These are phyloP conservation scores for Globisporangium canariense DNA, from an alignment of 352 stramenopile species.

Conservation along the genomic window DNA sequence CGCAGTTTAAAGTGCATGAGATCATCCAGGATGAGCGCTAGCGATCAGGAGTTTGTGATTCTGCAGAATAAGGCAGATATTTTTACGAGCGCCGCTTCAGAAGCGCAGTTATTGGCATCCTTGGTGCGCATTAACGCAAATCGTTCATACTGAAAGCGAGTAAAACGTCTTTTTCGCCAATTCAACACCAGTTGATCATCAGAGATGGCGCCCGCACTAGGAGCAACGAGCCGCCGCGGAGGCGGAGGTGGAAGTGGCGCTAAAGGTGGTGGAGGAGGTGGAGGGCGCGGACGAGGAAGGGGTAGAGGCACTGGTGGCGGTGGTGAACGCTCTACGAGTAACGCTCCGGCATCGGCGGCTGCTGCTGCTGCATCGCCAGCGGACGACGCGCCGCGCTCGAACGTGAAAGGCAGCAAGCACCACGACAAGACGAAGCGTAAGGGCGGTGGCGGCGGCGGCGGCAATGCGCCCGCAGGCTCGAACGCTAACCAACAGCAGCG, in stretches of 20 bases:
- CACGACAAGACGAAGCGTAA: conserved; percentile 25
- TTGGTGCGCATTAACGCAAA: too few species aligned
- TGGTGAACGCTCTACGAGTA: background rate
- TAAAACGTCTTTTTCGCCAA: background rate
- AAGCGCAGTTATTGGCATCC: too few species aligned
- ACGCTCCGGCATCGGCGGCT: background rate
- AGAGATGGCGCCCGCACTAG: background rate
- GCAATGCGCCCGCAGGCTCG: conserved; percentile 3
- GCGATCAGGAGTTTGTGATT: too few species aligned
- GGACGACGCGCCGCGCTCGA: background rate
- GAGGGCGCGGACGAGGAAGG: conserved; percentile 6
- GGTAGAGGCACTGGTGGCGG: conserved; percentile 10
- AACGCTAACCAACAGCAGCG: conserved; percentile 5
- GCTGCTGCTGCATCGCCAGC: background rate
- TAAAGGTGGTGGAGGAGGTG: background rate
- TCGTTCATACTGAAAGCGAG: too few species aligned
- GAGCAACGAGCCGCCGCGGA: background rate
- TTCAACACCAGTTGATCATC: background rate
- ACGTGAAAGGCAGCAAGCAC: conserved; percentile 10
- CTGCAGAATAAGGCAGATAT: too few species aligned
- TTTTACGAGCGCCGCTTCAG: too few species aligned
- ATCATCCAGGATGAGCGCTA: too few species aligned
- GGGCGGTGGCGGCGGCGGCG: conserved; percentile 16
- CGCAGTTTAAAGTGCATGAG: too few species aligned
- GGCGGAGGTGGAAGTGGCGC: conserved; percentile 3